These are phyloP conservation scores for maize (Zea mays) DNA, from an alignment of 176 grass and related monocot species.

Conservation along the genomic window DNA sequence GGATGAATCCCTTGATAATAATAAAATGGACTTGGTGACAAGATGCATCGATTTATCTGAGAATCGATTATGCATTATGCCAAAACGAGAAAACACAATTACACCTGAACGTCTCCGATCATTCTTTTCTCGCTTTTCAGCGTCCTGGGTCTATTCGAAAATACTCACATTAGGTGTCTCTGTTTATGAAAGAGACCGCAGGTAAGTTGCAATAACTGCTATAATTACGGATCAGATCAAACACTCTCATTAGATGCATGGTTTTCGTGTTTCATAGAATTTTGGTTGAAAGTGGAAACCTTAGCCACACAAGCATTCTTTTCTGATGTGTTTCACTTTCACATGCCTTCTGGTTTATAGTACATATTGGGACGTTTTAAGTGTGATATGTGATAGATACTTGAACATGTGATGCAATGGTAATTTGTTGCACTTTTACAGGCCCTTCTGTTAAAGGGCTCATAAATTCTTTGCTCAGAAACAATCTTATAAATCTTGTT, in stretches of 20 bases:
- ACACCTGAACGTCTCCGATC: constrained; percentile 43
- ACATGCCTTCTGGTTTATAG: not conserved
- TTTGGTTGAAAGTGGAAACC: constrained; percentile 26
- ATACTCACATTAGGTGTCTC: constrained; percentile 81
- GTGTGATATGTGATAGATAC: constrained; percentile 5
- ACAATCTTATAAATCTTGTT: constrained; percentile 12
- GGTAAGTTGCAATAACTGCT: constrained; percentile 44
- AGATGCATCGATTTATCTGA: constrained; percentile 82
- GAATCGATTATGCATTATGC: constrained; percentile 44
- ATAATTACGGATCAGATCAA: constrained; percentile 10
- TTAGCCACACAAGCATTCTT: constrained; percentile 3
- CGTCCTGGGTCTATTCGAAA: constrained; percentile 81
- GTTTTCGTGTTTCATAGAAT: not conserved
- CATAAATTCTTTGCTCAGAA: not conserved
- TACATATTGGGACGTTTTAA: not conserved
- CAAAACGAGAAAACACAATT: constrained; percentile 43
- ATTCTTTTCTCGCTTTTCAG: constrained; percentile 80
- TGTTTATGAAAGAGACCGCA: constrained; percentile 68
- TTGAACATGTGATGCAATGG: not conserved
- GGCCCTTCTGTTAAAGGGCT: not conserved
- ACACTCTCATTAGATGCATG: not conserved
- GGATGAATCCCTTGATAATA: constrained; percentile 82
- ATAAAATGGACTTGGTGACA: constrained; percentile 67
- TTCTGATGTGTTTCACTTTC: not conserved
- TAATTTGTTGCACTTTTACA: constrained; percentile 16